phyloP scores from a whole-genome alignment of 169 alveolate genomes.

The Plasmodium coatneyi region DNA sequence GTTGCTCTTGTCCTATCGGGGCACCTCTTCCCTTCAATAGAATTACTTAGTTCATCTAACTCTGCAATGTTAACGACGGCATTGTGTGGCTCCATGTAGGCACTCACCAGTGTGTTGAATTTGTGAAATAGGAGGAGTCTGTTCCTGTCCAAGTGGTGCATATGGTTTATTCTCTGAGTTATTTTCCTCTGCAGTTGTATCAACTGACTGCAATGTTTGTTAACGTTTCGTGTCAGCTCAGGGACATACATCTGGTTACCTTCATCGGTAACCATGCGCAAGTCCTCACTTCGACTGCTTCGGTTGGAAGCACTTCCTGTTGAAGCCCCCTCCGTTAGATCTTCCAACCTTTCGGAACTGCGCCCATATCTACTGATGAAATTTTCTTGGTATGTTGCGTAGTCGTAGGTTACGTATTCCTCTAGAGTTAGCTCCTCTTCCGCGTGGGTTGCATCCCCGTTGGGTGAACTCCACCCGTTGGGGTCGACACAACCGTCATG shows the following conservation, averaged over 20 bases:
- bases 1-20: background rate
- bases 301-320: background rate
- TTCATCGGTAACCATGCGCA: slow-evolving; percentile 10
- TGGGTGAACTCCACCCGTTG: background rate
- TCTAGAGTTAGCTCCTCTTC: background rate
- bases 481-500: background rate
- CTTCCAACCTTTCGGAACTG: background rate
- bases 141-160: background rate
- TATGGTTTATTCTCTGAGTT: background rate
- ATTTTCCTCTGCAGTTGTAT: slow-evolving; percentile 61
- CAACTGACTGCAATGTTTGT: slow-evolving; percentile 31
- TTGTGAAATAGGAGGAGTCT: slow-evolving; percentile 11
- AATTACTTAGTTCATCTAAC: background rate
- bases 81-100: slow-evolving; percentile 43
- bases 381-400: slow-evolving; percentile 57
- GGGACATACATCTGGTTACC: background rate
- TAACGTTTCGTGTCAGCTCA: slow-evolving; percentile 14
- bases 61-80: slow-evolving; percentile 3
- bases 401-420: slow-evolving; percentile 44
- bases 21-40: background rate
- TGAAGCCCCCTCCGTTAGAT: background rate
- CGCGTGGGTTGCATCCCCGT: background rate
- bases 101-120: slow-evolving; percentile 8
- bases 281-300: background rate
- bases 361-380: slow-evolving; percentile 8